Conservation (phyloP, 257 asterid species). For the Solanum ossicruentum region DNA sequence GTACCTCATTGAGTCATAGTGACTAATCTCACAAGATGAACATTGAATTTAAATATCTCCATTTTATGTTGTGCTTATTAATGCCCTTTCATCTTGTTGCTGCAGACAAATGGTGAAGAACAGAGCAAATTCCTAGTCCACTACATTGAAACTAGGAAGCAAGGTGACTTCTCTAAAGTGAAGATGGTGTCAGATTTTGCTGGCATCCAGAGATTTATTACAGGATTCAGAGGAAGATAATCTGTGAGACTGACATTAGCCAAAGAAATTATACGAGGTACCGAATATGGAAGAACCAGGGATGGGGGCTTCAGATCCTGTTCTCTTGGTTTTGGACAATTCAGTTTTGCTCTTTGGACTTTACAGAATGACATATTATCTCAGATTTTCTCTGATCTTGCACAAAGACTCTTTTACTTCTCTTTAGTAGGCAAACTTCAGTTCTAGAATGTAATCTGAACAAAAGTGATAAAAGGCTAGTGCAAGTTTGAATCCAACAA, state of each 20-base stretch:
- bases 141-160: conserved; percentile 27
- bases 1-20: neutral
- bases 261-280: neutral
- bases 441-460: neutral
- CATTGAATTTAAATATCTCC: neutral
- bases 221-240: conserved; percentile 41
- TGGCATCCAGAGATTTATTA: conserved; percentile 64
- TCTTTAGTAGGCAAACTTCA: neutral
- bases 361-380: neutral
- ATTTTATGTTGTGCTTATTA: neutral
- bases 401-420: neutral
- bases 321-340: neutral
- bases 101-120: conserved; percentile 79
- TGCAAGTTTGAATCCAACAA: neutral
- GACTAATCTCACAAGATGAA: neutral
- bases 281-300: neutral
- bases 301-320: neutral
- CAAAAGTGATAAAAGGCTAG: neutral
- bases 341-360: neutral
- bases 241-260: neutral
- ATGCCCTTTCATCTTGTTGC: neutral
- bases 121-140: conserved; percentile 54
- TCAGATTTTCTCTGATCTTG: neutral
- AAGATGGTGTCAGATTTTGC: conserved; percentile 49
- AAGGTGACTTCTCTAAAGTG: conserved; percentile 39